These are phyloP conservation scores for Naganishia albida DNA, from an alignment of 1,284 basidiomycete genomes.

Conservation along the genomic window DNA sequence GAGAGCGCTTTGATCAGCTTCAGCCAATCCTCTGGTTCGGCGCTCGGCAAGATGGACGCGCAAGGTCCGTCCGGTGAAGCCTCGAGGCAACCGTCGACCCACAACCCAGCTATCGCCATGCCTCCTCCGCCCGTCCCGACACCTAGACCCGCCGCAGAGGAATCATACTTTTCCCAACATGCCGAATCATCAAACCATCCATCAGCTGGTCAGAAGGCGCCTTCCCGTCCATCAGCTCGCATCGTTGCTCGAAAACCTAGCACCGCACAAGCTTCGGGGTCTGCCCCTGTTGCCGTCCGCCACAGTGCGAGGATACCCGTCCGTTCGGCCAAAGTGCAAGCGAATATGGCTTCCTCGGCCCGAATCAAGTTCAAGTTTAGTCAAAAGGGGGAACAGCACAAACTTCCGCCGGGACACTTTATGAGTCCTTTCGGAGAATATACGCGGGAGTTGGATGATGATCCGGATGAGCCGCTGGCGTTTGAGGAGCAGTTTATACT, in stretches of 20 bases:
- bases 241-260: conserved; percentile 1
- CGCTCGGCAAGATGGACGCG: conserved; percentile 7
- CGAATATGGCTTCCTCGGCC: conserved; percentile 37
- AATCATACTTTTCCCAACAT: conserved; percentile 7
- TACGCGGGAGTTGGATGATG: conserved; percentile 92
- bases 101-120: conserved; percentile 3
- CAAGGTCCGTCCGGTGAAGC: conserved; percentile 13
- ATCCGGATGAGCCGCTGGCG: conserved; percentile 79
- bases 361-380: conserved; percentile 81
- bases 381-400: conserved; percentile 71
- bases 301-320: conserved; percentile 8
- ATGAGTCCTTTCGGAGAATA: conserved; percentile 82
- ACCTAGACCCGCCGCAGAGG: background rate
- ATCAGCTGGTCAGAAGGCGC: conserved; percentile 27
- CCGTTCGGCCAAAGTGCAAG: conserved; percentile 2
- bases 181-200: background rate
- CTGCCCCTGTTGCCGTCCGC: background rate
- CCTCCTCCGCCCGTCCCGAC: conserved; percentile 17
- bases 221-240: conserved; percentile 4
- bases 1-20: too few relatives aligned
- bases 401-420: conserved; percentile 14
- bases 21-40: background rate
- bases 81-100: conserved; percentile 11
- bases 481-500: conserved; percentile 99
- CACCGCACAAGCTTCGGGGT: background rate